A percentile compares a stretch with the other conserved stretches of the same genome.
phyloP scores from a whole-genome alignment of 495 filamentous ascomycete genomes.

The Tetracladium marchalianum region DNA sequence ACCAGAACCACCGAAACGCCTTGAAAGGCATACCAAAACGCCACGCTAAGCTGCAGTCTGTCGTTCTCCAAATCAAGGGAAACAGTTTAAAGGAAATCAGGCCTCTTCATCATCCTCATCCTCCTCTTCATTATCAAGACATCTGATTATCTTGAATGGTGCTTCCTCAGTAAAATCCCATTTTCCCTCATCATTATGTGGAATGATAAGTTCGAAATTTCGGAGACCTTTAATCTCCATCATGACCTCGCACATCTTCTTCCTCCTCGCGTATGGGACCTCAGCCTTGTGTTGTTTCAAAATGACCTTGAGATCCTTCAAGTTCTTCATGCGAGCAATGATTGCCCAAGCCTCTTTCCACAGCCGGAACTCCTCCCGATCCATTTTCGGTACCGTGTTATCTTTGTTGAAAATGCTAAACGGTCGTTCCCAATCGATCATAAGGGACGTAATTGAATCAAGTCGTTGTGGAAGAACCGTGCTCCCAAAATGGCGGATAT shows the following conservation, averaged over 20 bases:
- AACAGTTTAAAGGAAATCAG: no score
- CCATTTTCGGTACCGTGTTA: conserved; percentile 6
- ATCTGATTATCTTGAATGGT: conserved; percentile 10
- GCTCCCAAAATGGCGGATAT: conserved; percentile 11
- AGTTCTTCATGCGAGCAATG: conserved; percentile 6
- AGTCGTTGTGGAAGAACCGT: conserved; percentile 9
- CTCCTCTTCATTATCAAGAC: neutral
- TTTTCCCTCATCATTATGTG: conserved; percentile 7
- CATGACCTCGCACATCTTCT: conserved; percentile 11
- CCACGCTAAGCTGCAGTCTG: no score
- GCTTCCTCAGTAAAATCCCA: conserved; percentile 11
- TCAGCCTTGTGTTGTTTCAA: conserved; percentile 11
- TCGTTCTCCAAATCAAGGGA: no score
- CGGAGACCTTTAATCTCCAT: conserved; percentile 8
- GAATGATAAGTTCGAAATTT: conserved; percentile 7
- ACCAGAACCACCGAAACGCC: no score
- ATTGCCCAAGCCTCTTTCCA: conserved; percentile 12
- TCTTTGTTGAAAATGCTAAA: conserved; percentile 16
- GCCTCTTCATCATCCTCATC: no score
- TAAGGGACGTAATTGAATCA: conserved; percentile 7
- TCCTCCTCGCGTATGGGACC: conserved; percentile 1
- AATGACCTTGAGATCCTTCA: conserved; percentile 4
- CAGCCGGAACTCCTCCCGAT: conserved; percentile 4
- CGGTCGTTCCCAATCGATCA: conserved; percentile 13
- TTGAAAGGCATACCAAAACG: no score